Evolutionary conservation across 2,329 filamentous ascomycete genomes (phyloP).

Genomic region (Lomentospora prolificans): DNA sequence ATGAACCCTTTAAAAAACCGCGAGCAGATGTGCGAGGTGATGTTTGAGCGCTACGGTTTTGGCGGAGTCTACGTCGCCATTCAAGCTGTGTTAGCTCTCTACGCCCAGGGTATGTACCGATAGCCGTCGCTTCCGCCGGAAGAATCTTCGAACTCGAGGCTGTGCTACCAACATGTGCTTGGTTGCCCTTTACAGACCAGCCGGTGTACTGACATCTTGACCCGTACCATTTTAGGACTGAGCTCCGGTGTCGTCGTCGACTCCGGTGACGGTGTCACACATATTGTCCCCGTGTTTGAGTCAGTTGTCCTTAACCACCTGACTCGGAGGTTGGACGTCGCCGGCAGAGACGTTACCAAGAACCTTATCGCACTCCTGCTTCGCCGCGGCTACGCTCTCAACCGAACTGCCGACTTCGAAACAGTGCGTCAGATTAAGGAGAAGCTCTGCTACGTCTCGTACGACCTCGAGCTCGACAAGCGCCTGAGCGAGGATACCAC

Average conservation of each 20-base stretch:
- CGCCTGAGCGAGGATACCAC: conserved; percentile 94
- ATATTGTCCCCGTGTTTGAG: conserved; percentile 98
- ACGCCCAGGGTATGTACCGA: conserved; percentile 69
- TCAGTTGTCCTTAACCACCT: conserved; percentile 96
- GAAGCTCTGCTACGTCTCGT: conserved; percentile 98
- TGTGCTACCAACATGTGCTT: no score
- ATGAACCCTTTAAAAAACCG: conserved; percentile 97
- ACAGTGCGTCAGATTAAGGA: conserved; percentile 99
- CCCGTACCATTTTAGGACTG: conserved; percentile 45
- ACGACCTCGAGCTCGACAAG: conserved; percentile 94
- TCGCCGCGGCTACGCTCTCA: conserved; percentile 89
- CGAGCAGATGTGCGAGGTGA: conserved; percentile 97
- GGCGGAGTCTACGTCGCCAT: conserved; percentile 97
- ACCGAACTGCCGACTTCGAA: conserved; percentile 97
- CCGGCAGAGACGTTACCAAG: conserved; percentile 93
- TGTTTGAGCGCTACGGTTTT: conserved; percentile 96
- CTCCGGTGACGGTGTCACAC: conserved; percentile 94
- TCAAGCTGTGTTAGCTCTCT: conserved; percentile 89
- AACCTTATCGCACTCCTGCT: conserved; percentile 93
- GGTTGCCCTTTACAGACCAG: no score
- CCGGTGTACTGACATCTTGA: not conserved
- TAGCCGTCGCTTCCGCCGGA: not conserved
- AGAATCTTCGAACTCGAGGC: no score
- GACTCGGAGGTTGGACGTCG: conserved; percentile 86
- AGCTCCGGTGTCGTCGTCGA: conserved; percentile 96